These are phyloP conservation scores for Leccinum subrobustum DNA, from an alignment of 1,284 basidiomycete species.

Conservation along the genomic window DNA sequence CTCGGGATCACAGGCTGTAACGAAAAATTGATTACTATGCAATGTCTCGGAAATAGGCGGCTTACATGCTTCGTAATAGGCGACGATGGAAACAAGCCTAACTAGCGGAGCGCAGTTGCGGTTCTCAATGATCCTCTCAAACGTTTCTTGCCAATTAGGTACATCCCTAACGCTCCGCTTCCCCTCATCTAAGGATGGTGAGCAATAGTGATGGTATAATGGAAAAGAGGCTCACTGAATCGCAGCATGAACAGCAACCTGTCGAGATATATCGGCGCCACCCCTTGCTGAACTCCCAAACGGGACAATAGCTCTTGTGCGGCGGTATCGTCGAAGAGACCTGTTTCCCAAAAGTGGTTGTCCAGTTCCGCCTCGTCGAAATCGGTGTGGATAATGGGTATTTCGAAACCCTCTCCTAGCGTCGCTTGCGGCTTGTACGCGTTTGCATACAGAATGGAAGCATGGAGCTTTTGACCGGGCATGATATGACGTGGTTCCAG, in stretches of 20 bases:
- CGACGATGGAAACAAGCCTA: constrained; percentile 23
- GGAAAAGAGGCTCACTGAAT: constrained; percentile 19
- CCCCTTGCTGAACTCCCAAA: constrained; percentile 12
- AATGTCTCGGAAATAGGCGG: background rate
- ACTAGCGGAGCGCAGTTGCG: constrained; percentile 14
- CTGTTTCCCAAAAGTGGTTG: constrained; percentile 24
- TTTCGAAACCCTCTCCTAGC: constrained; percentile 29
- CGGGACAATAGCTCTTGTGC: constrained; percentile 15
- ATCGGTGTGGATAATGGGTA: constrained; percentile 15
- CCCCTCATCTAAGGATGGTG: constrained; percentile 21
- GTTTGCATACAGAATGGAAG: constrained; percentile 29
- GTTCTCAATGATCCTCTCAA: constrained; percentile 14
- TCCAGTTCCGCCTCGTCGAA: constrained; percentile 6
- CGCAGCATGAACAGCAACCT: constrained; percentile 30
- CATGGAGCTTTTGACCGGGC: constrained; percentile 33
- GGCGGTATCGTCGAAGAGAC: constrained; percentile 26
- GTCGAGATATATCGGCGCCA: constrained; percentile 26
- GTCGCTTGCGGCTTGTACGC: constrained; percentile 26
- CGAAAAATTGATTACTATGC: background rate
- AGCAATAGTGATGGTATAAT: background rate
- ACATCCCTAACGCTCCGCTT: constrained; percentile 18
- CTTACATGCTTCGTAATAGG: constrained; percentile 29
- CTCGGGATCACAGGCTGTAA: constrained; percentile 10
- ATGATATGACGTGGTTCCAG: constrained; percentile 27
- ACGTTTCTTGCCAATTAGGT: constrained; percentile 6